phyloP scores from a whole-genome alignment of 2,329 filamentous ascomycete genomes.

The Diaporthe australafricana region DNA sequence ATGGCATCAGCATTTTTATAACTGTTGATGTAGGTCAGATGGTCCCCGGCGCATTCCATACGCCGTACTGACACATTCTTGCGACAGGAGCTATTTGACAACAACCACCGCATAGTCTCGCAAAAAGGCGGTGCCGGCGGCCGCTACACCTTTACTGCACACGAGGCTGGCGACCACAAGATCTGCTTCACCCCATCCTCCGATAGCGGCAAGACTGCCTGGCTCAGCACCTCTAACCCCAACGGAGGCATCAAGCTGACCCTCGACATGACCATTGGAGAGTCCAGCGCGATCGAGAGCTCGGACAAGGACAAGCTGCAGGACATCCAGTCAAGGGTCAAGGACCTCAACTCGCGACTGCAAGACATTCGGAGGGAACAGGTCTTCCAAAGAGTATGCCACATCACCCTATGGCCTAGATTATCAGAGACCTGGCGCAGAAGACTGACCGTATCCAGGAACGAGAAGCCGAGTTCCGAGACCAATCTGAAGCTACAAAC shows the following conservation, averaged over 20 bases:
- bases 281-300: slow-evolving; percentile 93
- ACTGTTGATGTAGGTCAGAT: slow-evolving; percentile 78
- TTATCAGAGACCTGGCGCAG: background rate
- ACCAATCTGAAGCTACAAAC: slow-evolving; percentile 96
- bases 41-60: background rate
- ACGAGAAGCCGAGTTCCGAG: slow-evolving; percentile 96
- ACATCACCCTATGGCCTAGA: too few species aligned
- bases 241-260: slow-evolving; percentile 85
- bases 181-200: slow-evolving; percentile 93
- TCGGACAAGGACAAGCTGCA: slow-evolving; percentile 93
- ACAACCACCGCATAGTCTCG: slow-evolving; percentile 94
- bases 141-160: slow-evolving; percentile 94
- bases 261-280: slow-evolving; percentile 92
- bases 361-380: slow-evolving; percentile 93
- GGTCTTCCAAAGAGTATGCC: slow-evolving; percentile 88
- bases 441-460: slow-evolving; percentile 67
- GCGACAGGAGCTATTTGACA: slow-evolving; percentile 87
- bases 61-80: background rate
- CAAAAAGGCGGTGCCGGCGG: slow-evolving; percentile 82
- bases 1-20: slow-evolving; percentile 85
- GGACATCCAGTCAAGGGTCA: slow-evolving; percentile 88
- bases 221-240: slow-evolving; percentile 74
- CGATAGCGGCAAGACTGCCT: slow-evolving; percentile 74
- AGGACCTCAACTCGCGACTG: slow-evolving; percentile 88
- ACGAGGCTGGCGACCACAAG: slow-evolving; percentile 94